Evolutionary conservation across 495 filamentous ascomycete species (phyloP), one percentile per base, ranked within the genome.

Genomic region (Usnea hakonensis): DNA sequence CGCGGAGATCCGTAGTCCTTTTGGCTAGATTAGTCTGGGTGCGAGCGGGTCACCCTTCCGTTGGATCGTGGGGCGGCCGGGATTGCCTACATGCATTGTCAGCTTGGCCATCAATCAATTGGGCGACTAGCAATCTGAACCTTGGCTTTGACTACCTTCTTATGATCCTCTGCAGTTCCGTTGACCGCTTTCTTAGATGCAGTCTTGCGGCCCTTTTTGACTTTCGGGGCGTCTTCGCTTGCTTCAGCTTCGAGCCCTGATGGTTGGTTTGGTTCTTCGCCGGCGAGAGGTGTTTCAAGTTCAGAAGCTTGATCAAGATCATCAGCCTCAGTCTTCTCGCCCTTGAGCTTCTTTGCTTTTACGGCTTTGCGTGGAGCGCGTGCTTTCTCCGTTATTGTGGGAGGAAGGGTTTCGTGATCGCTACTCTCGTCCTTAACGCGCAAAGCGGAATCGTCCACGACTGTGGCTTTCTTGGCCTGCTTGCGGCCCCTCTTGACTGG

Each of bases 131-230:
- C 26, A 28, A 2, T 23, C 57, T 30, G 17, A n/a, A 62, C 63
- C 58, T 62, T 61, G 23, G 26, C 19, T 19, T 37, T 48, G 21
- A 36, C 2, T 33, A 21, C 14, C n/a, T 52, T 32, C 3, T 40
- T 46, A 9, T 11, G 33, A 33, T 63, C 40, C 4, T 10, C 16
- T 46, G 19, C 40, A 46, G 30, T 4, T 9, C 38, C 43, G 6
- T 52, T 21, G 5, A 35, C 50, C 17, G 32, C 36, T 11, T 63
- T 48, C 44, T 41, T 61, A 37, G 48, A n/a, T 19, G 58, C 69
- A 32, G 57, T 65, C 57, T 68, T 72, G 30, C 67, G 61, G 9
- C 57, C 62, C 36, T 60, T 66, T 50, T 66, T 65, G 21, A 40
- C 44, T 55, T 69, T 67, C 0, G 54, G 50, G 33, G 60, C 38